Evolutionary conservation across 106 monocot species (phyloP), one percentile per base, ranked within the genome.

Genomic region (Ottelia alismoides): DNA sequence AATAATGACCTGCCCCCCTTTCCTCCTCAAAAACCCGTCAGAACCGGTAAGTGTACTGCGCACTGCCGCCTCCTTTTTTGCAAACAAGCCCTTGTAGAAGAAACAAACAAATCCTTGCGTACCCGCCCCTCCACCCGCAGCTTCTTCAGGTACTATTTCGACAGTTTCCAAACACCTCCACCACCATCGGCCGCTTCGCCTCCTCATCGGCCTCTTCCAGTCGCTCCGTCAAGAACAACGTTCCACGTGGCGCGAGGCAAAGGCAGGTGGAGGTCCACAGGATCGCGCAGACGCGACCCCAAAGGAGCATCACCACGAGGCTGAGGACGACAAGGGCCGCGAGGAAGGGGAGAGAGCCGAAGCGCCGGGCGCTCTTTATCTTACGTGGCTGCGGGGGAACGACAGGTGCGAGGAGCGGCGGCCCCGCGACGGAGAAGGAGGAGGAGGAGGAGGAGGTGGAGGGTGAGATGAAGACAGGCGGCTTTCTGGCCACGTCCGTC

Each of bases 261-360:
- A 57, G 57, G 22, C 35, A 57, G 20, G 57, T 27, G 31, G 57
- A 57, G 20, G 57, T 57, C 57, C 57, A 57, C 16, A 40, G 12
- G 21, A 57, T 57, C 14, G 57, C 57, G 35, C 57, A 57, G 11
- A 22, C 4, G 23, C 57, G 31, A 12, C 57, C 57, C 57, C 57
- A 31, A 20, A 57, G 35, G 57, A 57, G 16, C 20, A 57, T 18
- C 20, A 43, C 57, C 31, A 22, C 23, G 40, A 43, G 40, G 40
- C 10, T 43, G 18, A 57, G 40, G 32, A 57, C 21, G 18, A 57
- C 16, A 3, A 31, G 35, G 18, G 35, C n/a, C 35, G 23, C 11
- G 12, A 43, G 35, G 31, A 18, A 32, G 6, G 31, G 6, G 17
- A 27, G 2, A 0, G 20, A 2, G 57, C 30, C 35, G 35, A 23